phyloP scores from a whole-genome alignment of 2,329 filamentous ascomycete species.

The Colletotrichum sansevieriae region DNA sequence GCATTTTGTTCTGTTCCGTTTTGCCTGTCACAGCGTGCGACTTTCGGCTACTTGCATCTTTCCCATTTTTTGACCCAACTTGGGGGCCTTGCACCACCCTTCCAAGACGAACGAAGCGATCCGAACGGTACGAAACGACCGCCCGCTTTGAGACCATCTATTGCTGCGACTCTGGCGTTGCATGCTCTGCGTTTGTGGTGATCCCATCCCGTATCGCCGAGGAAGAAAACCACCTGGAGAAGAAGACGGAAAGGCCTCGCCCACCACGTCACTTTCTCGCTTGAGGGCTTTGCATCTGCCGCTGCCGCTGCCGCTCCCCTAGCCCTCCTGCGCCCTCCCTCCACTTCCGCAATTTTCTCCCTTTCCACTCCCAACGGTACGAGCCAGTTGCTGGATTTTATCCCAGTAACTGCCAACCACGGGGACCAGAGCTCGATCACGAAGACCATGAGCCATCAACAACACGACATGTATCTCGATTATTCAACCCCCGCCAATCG shows the following conservation, averaged over 20 bases:
- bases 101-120: constrained; percentile 31
- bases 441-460: constrained; percentile 63
- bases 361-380: constrained; percentile 20
- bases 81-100: constrained; percentile 28
- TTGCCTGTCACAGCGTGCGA: constrained; percentile 36
- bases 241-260: constrained; percentile 2
- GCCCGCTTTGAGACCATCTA: constrained; percentile 13
- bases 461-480: constrained; percentile 80
- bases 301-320: constrained; percentile 33
- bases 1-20: constrained; percentile 17
- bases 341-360: constrained; percentile 22
- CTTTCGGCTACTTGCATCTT: constrained; percentile 33
- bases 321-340: constrained; percentile 34
- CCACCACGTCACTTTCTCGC: constrained; percentile 28
- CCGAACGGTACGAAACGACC: constrained; percentile 36
- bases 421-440: constrained; percentile 26
- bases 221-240: not conserved
- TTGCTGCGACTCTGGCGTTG: constrained; percentile 28
- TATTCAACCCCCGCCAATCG: constrained; percentile 68
- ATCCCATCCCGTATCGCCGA: constrained; percentile 21
- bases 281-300: constrained; percentile 33
- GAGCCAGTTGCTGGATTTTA: constrained; percentile 35
- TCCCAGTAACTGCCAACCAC: constrained; percentile 26
- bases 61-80: constrained; percentile 35
- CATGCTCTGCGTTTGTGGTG: constrained; percentile 24